These are phyloP conservation scores for Candida sanyaensis DNA, from an alignment of 1,139 yeast genomes.

Conservation along the genomic window DNA sequence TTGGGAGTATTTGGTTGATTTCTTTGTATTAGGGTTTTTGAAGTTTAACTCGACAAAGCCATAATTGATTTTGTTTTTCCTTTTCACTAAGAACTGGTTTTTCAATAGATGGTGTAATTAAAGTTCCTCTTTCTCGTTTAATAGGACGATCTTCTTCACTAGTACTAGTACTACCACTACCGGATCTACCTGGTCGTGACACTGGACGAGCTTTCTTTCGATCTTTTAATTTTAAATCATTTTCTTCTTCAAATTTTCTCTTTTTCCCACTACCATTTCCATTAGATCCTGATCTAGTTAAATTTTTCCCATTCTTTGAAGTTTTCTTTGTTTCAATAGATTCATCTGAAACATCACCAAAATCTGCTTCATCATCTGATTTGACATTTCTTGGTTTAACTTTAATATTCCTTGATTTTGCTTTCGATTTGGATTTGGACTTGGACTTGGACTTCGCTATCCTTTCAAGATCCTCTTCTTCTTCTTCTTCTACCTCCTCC, in stretches of 20 bases:
- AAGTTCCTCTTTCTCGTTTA: constrained; percentile 7
- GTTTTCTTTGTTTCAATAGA: constrained; percentile 3
- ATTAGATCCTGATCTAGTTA: not conserved
- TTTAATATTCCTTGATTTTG: constrained; percentile 11
- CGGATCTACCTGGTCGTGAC: not conserved
- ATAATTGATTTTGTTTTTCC: constrained; percentile 47
- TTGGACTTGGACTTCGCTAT: constrained; percentile 8
- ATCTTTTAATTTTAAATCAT: constrained; percentile 2
- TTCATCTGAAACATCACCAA: constrained; percentile 11
- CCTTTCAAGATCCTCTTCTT: constrained; percentile 17
- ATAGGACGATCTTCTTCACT: constrained; percentile 13
- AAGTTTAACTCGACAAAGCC: constrained; percentile 49
- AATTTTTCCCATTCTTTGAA: constrained; percentile 7
- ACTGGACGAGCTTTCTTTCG: not conserved
- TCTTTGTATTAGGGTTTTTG: constrained; percentile 48
- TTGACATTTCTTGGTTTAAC: constrained; percentile 13
- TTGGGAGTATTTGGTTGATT: constrained; percentile 42
- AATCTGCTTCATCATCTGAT: constrained; percentile 14
- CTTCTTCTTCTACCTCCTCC: no score
- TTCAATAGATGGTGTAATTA: constrained; percentile 7
- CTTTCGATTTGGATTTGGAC: no score
- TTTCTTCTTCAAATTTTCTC: constrained; percentile 7
- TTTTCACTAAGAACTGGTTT: constrained; percentile 25
- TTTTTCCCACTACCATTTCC: constrained; percentile 5
- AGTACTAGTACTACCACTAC: constrained; percentile 10